A percentile compares a stretch with the other conserved stretches of the same genome.
Conservation (phyloP, 805 yeast species). For the Lipomyces yamanashiensis region DNA sequence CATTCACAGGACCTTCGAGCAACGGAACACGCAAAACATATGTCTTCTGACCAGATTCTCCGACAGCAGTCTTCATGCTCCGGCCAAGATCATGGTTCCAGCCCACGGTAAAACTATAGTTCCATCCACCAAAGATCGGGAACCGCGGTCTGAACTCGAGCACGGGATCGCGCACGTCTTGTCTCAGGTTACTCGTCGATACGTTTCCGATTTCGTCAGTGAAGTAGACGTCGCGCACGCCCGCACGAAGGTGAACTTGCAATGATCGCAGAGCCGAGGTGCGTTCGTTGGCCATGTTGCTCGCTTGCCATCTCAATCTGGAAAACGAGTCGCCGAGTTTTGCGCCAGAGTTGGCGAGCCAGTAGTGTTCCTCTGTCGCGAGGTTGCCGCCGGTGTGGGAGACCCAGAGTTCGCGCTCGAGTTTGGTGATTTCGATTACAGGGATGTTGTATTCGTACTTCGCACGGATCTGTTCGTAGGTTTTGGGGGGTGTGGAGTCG, state of each 20-base stretch:
- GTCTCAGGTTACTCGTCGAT: slow-evolving; percentile 62
- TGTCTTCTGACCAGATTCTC: slow-evolving; percentile 44
- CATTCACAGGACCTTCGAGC: slow-evolving; percentile 70
- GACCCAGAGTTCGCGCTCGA: slow-evolving; percentile 78
- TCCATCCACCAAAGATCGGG: slow-evolving; percentile 97
- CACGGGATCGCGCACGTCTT: slow-evolving; percentile 44
- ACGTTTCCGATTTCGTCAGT: slow-evolving; percentile 94
- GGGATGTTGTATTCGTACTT: slow-evolving; percentile 71
- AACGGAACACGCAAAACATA: slow-evolving; percentile 72
- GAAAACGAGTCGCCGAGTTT: slow-evolving; percentile 63
- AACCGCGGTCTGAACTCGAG: slow-evolving; percentile 79
- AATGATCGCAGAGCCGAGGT: slow-evolving; percentile 58
- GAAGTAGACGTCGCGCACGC: slow-evolving; percentile 70
- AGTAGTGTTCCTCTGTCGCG: slow-evolving; percentile 84
- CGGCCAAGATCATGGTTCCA: slow-evolving; percentile 70
- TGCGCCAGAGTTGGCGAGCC: slow-evolving; percentile 77
- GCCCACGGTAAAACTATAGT: slow-evolving; percentile 93
- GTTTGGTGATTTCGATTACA: slow-evolving; percentile 59
- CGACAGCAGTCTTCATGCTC: slow-evolving; percentile 50
- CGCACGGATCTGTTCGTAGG: slow-evolving; percentile 47
- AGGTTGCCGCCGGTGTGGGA: slow-evolving; percentile 79
- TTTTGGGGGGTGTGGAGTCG: slow-evolving; percentile 52
- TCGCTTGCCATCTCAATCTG: slow-evolving; percentile 74
- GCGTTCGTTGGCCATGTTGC: slow-evolving; percentile 53
- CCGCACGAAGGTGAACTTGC: slow-evolving; percentile 50